A percentile compares a stretch with the other conserved stretches of the same genome.
These are phyloP conservation scores for Lactarius tabidus DNA, from an alignment of 768 basidiomycete species.

Conservation along the genomic window DNA sequence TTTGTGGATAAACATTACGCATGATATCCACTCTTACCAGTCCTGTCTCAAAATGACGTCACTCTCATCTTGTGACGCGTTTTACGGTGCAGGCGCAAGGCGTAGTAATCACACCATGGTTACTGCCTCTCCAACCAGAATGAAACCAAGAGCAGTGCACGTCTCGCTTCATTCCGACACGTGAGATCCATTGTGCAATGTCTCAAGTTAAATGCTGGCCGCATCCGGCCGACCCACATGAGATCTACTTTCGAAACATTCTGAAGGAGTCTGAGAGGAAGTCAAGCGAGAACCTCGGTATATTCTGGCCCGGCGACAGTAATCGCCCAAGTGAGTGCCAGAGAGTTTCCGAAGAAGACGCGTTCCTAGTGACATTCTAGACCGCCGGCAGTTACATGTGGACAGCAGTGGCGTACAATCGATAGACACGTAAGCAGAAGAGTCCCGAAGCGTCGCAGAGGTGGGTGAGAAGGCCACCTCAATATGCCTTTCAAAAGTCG, in stretches of 20 bases:
- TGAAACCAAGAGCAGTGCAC: neutral
- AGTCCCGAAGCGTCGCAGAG: neutral
- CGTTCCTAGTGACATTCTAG: neutral
- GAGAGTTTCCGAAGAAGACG: neutral
- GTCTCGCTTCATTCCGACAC: neutral
- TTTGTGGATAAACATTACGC: neutral
- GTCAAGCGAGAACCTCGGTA: neutral
- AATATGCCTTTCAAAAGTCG: conserved; percentile 10
- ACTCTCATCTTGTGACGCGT: conserved; percentile 6
- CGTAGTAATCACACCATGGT: neutral
- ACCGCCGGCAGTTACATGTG: neutral
- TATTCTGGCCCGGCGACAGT: neutral
- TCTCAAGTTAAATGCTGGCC: neutral
- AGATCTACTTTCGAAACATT: neutral
- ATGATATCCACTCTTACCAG: neutral
- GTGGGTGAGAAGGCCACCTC: neutral
- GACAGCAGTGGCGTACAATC: neutral
- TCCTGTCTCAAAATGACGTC: conserved; percentile 10
- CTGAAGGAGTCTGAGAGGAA: neutral
- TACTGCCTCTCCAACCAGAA: too few relatives aligned
- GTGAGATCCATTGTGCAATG: neutral
- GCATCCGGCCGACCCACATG: too few relatives aligned
- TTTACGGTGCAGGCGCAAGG: neutral
- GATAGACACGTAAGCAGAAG: neutral
- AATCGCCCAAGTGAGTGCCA: neutral